Base-by-base conservation (phyloP, 169 alveolate species). In the Cryptosporidium felis region DNA sequence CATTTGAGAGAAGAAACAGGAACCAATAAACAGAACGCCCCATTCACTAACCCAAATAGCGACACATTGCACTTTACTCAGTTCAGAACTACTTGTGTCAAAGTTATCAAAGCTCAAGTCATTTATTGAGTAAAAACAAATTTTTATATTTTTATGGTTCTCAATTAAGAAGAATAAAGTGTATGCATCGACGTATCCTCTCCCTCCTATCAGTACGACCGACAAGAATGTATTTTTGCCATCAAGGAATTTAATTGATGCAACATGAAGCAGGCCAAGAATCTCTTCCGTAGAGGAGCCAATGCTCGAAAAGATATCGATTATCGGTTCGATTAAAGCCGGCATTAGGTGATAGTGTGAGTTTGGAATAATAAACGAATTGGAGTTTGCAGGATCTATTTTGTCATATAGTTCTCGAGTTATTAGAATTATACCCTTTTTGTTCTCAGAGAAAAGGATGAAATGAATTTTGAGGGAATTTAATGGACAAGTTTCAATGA, bases 31-130 rank as follows among this genome's bases (percentile, higher is more conserved):
- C 38, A 74, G 28, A 21, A 74, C 12, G 36, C 45, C 53, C 85
- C 85, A 74, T 38, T 74, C 85, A 38, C 56, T 74, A 30, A 74
- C 67, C 85, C 85, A 74, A 53, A 74, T 47, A 21, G 67, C 12
- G 41, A 38, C 61, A 53, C 85, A 74, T 4, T n/a, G 16, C n/a
- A 74, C 34, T 21, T 46, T 36, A 18, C 23, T 36, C 3, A 74
- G 10, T 4, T 49, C 60, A 1, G 56, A 1, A 38, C 56, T 59
- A 38, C 23, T 18, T 5, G 74, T 9, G 46, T 23, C 42, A 32
- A 53, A 42, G 28, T 74, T 56, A 36, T 74, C 85, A 34, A 74
- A 74, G 23, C 85, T 18, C n/a, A 74, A 12, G 58, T 74, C 85
- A 36, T 74, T 74, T 40, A 74, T 56, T 5, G 85, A 74, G 28